Percentiles rank a stretch among this genome's conserved stretches.
Conservation (phyloP, 140 eudicot genomes). For the Oenanthe javanica region DNA sequence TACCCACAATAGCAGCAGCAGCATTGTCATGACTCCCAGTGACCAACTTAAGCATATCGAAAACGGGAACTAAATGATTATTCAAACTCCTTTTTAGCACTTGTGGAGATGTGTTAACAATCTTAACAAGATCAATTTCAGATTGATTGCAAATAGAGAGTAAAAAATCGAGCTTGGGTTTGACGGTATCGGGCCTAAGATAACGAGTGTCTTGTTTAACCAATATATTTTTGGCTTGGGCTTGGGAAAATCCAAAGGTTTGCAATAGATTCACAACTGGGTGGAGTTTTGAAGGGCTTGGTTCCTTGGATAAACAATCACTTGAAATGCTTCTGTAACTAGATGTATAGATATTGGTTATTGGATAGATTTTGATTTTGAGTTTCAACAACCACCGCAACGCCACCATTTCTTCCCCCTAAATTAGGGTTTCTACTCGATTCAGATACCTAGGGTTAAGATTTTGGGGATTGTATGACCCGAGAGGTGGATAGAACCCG, state of each 20-base stretch:
- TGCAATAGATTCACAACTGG: not conserved
- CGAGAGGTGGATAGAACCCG: too few relatives aligned
- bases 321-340: not conserved
- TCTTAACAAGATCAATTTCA: not conserved
- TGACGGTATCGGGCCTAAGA: not conserved
- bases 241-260: not conserved
- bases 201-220: not conserved
- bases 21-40: not conserved
- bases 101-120: not conserved
- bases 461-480: too few relatives aligned
- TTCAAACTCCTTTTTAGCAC: not conserved
- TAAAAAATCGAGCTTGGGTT: not conserved
- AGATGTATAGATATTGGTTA: not conserved
- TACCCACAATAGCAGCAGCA: not conserved
- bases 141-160: not conserved
- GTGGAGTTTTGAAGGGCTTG: not conserved
- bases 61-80: not conserved
- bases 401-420: not conserved
- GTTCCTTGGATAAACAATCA: not conserved
- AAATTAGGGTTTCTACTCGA: not conserved
- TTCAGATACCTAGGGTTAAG: not conserved
- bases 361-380: not conserved
- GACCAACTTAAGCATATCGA: not conserved
- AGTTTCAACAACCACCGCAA: not conserved
- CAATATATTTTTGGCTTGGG: not conserved